phyloP scores from a whole-genome alignment of 257 asterid species.

The Scutellaria barbata region DNA sequence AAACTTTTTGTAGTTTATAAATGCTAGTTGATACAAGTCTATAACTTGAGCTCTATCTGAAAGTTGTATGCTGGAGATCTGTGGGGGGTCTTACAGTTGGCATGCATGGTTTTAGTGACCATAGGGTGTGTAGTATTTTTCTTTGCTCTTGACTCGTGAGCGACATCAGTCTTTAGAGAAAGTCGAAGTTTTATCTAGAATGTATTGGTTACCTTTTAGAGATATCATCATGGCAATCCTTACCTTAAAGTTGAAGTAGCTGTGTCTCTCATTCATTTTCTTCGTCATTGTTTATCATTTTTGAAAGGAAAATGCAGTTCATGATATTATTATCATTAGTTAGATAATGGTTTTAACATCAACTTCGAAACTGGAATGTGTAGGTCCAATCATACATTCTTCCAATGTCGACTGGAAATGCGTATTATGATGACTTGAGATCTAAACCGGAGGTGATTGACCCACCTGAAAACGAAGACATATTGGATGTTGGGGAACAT shows the following conservation, averaged over 20 bases:
- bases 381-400: slow-evolving; percentile 34
- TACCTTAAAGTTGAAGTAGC: neutral
- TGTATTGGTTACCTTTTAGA: slow-evolving; percentile 14
- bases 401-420: slow-evolving; percentile 48
- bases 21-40: neutral
- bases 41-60: neutral
- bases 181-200: neutral
- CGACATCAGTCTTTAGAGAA: neutral
- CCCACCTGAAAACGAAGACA: slow-evolving; percentile 48
- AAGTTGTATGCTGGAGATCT: slow-evolving; percentile 4
- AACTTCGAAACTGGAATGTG: slow-evolving; percentile 7
- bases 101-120: slow-evolving; percentile 8
- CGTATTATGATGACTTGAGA: slow-evolving; percentile 45
- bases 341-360: neutral
- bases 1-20: neutral
- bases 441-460: slow-evolving; percentile 50
- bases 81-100: neutral
- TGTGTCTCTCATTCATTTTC: neutral
- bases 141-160: neutral
- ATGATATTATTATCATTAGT: slow-evolving; percentile 6
- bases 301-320: neutral
- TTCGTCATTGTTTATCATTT: slow-evolving; percentile 6
- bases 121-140: neutral
- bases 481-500: slow-evolving; percentile 45
- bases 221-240: slow-evolving; percentile 5